Evolutionary conservation across 1,284 basidiomycete species (phyloP), one percentile per base, ranked within the genome.

Genomic region (Schizophyllum amplum): DNA sequence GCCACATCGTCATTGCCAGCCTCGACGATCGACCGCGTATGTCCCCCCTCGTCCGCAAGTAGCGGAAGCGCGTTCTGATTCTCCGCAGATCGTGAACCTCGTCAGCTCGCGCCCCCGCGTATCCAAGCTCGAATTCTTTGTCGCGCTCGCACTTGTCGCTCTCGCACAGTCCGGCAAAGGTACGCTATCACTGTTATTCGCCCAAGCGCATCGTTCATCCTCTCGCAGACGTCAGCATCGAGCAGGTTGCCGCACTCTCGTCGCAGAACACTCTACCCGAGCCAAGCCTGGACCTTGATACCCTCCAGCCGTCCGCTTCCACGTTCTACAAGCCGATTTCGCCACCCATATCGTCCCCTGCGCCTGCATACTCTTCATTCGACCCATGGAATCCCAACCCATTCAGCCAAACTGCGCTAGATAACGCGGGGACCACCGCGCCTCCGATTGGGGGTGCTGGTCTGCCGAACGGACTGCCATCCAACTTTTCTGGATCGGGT

Each of bases 91-190:
- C 62, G 85, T 94, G 55, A 91, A 86, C 68, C 75, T 92, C 27
- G 89, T 90, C 53, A 90, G 86, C 71, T 84, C 84, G 33, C 78
- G 81, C 58, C 78, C 87, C 24, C 78, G 87, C 46, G 87, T 95
- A 49, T 90, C 90, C 9, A 89, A 83, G 63, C 80, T 87, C 57
- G 92, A 95, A 66, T 93, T 94, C 73, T 94, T 90, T 68, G 87
- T 93, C 24, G 88, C 92, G 15, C 71, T 96, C 20, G 92, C 90
- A 9, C 77, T 96, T 15, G 90, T 90, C 55, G 90, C 91, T 4
- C 74, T 94, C 21, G 90, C 90, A n/a, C 93, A 94, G 69, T 73
- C 80, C 2, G 86, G 83, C 13, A 86, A 86, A 80, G 88, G 90
- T 88, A 59, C 25, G 67, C 60, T 54, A 48, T 46, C 24, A 61